phyloP scores from a whole-genome alignment of 164 flowering plant species.

The Aristolochia californica region DNA sequence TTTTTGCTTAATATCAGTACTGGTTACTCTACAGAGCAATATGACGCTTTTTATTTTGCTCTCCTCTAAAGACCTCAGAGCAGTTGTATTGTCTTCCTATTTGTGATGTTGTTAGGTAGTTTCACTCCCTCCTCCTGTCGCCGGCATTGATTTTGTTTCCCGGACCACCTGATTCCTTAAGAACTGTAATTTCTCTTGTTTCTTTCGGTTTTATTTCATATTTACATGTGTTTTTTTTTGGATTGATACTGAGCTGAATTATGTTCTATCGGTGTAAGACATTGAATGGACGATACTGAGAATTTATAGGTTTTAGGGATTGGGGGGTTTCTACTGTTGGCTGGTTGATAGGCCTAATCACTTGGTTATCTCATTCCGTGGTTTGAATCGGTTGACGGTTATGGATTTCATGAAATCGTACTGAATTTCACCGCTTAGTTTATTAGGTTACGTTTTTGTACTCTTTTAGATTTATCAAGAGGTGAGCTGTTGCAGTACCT shows the following conservation, averaged over 20 bases:
- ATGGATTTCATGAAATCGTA: too few species aligned
- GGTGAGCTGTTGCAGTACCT: too few species aligned
- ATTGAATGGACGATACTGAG: background rate
- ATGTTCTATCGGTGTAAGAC: background rate
- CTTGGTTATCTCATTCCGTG: too few species aligned
- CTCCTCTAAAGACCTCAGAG: constrained; percentile 3
- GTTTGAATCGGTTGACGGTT: too few species aligned
- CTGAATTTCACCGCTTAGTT: too few species aligned
- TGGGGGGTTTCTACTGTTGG: background rate
- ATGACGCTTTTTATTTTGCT: background rate
- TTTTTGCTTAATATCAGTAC: background rate
- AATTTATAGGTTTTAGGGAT: background rate
- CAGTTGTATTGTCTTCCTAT: background rate
- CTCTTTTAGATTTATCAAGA: too few species aligned
- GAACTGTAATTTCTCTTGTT: constrained; percentile 10
- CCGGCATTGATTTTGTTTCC: constrained; percentile 8
- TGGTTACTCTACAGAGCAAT: background rate
- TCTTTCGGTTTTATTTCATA: background rate
- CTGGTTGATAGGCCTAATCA: background rate
- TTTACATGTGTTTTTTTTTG: background rate
- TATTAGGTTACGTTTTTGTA: too few species aligned
- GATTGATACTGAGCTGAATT: background rate
- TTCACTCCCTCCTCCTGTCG: background rate
- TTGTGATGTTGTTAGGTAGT: constrained; percentile 16
- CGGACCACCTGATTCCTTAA: constrained; percentile 11